Evolutionary conservation across 208 protist genomes (phyloP), one percentile per base, ranked within the genome.

Genomic region (Trypanosoma rangeli): DNA sequence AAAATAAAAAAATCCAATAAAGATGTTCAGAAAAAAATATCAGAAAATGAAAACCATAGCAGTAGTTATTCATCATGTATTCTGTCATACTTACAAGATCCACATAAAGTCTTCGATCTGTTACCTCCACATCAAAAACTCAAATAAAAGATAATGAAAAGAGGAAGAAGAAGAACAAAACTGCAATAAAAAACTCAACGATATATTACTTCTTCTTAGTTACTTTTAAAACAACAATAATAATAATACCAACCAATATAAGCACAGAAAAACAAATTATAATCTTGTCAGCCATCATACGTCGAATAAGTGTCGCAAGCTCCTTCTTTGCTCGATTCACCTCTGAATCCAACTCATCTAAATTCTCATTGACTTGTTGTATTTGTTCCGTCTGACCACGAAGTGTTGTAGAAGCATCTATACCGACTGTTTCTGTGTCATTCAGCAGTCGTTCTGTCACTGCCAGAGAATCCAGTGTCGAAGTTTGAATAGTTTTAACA

Each of bases 281-380:
- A 48, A 97, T 85, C 33, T 84, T 88, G 63, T 97, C 92, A 24
- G 82, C 71, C 63, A 84, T 81, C 86, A 97, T 94, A 4, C 88
- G 83, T 16, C 86, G 74, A 78, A 97, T 83, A 65, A 97, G 84
- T 29, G 76, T 78, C 50, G 79, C 79, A 39, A 86, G 69, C 52
- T 86, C 81, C 37, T 73, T 79, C 39, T 74, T 77, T 20, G 79
- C 81, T n/a, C 81, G 65, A 48, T 71, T 60, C 15, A 84, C 68
- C 24, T 86, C 74, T 0, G 76, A 71, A 53, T 79, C 81, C 20
- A 86, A 55, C 20, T 68, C 65, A 46, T 84, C 70, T 22, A 86
- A 42, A 85, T 88, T 71, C 16, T 73, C 80, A 35, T 90, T 85
- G 8, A 87, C 85, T 48, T 81, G 63, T 56, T 83, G 74, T 59